Base-by-base conservation (phyloP, 2,329 filamentous ascomycete genomes). In the Aspergillus calidoustus region DNA sequence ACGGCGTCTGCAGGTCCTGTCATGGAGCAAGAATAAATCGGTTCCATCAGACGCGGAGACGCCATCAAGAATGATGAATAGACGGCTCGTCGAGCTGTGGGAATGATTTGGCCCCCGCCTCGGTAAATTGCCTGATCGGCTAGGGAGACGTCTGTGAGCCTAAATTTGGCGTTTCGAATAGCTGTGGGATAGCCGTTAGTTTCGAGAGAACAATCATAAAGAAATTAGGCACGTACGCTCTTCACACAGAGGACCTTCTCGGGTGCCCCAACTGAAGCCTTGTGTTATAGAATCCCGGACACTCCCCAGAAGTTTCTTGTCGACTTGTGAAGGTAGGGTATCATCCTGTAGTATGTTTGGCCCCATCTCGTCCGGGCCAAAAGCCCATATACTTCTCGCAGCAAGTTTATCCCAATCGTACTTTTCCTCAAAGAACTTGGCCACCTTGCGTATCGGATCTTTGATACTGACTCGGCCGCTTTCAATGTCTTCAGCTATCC, bases 1-100 rank as follows among this genome's bases (percentile, higher is more conserved):
- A 97, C 92, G 0, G 92, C 91, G 72, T 96, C 92, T 61, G 95
- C 91, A 17, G 93, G 93, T 0, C 94, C 94, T 4, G 92, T 95
- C 87, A 98, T 96, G 47, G 91, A 92, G 70, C 94, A 94, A 4
- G 90, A 87, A 80, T 97, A 99, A 50, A 98, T 86, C 0, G 95
- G 95, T 78, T 99, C 95, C 93, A 99, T 98, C 31, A 99, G 85
- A 50, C 95, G 88, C 30, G 95, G 95, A 23, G 92, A 95, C 3
- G 95, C 94, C 92, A 98, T 97, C 52, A 99, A 84, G 83, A 99
- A 99, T 17, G 92, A 95, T 7, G 91, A 94, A 79, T 99, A 99
- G 78, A 95, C 94, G 11, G 95, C 93, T 60, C 95, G 87, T 57
- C 95, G 89, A 61, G 93, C 89, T 1, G 95, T 98, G 50, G 95